These are phyloP conservation scores for Tulasnella sp. DNA, from an alignment of 768 basidiomycete genomes.

Conservation along the genomic window DNA sequence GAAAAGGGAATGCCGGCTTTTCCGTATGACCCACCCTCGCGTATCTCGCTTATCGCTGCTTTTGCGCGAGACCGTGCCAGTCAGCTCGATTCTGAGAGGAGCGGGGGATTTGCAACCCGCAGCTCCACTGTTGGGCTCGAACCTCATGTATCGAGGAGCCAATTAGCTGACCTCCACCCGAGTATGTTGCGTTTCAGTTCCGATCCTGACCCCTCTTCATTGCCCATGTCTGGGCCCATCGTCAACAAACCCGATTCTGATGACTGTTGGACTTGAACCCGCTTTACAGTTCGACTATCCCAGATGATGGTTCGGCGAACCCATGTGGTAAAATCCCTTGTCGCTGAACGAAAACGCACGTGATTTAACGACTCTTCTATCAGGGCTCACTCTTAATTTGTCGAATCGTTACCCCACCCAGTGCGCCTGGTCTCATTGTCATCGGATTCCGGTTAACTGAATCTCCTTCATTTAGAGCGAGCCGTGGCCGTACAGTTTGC, in stretches of 20 bases:
- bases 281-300: not conserved
- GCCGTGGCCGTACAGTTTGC: slow-evolving; percentile 28
- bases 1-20: slow-evolving; percentile 12
- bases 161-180: not conserved
- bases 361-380: not conserved
- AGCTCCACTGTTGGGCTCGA: slow-evolving; percentile 7
- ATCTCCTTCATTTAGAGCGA: not conserved
- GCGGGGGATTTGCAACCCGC: not conserved
- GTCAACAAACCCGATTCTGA: not conserved
- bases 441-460: not conserved
- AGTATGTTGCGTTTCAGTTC: slow-evolving; percentile 8
- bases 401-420: slow-evolving; percentile 10
- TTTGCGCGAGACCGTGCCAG: not conserved
- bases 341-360: not conserved
- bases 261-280: not conserved
- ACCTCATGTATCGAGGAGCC: slow-evolving; percentile 14
- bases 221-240: not conserved
- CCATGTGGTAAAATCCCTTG: not conserved
- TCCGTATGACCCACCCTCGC: not conserved
- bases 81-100: not conserved
- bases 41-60: not conserved
- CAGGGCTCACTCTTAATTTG: slow-evolving; percentile 16
- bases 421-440: not conserved
- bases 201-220: not conserved
- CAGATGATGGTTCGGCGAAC: slow-evolving; percentile 23